A percentile compares a stretch with the other conserved stretches of the same genome.
Conservation (phyloP, 306 rosid species). For the Sindora glabra region DNA sequence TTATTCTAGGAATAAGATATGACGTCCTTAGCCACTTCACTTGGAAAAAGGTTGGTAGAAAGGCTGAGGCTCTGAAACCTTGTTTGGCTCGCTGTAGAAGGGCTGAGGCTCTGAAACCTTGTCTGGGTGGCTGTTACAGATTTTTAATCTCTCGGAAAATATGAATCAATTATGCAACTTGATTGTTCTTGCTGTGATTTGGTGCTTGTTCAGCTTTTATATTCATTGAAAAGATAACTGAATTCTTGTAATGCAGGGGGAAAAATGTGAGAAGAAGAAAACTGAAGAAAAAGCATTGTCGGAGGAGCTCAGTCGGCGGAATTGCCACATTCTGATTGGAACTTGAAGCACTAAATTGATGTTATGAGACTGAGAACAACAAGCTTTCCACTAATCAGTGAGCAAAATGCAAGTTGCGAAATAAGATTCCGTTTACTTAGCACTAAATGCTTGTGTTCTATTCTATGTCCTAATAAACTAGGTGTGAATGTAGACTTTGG, state of each 20-base stretch:
- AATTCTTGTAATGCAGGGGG: constrained; percentile 50
- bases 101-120: too few relatives aligned
- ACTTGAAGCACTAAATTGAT: background rate
- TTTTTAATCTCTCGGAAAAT: too few relatives aligned
- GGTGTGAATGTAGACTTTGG: background rate
- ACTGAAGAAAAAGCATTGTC: constrained; percentile 47
- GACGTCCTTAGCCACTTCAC: too few relatives aligned
- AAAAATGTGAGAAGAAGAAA: constrained; percentile 58
- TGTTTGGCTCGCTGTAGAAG: too few relatives aligned
- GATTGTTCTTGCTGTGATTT: too few relatives aligned
- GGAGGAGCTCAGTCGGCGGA: constrained; percentile 24
- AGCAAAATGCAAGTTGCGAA: background rate
- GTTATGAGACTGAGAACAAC: constrained; percentile 1
- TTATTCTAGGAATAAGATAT: too few relatives aligned
- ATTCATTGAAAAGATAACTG: background rate
- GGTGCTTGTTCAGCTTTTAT: background rate
- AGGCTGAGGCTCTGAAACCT: too few relatives aligned
- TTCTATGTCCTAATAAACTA: background rate
- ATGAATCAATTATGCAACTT: too few relatives aligned
- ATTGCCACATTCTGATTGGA: constrained; percentile 5
- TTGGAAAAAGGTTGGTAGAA: too few relatives aligned
- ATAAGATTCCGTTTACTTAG: background rate
- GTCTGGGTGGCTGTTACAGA: too few relatives aligned
- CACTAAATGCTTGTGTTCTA: background rate
- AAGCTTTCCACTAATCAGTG: background rate